Evolutionary conservation across 139 green algal species (phyloP).

Genomic region (Picochlorum sp.): DNA sequence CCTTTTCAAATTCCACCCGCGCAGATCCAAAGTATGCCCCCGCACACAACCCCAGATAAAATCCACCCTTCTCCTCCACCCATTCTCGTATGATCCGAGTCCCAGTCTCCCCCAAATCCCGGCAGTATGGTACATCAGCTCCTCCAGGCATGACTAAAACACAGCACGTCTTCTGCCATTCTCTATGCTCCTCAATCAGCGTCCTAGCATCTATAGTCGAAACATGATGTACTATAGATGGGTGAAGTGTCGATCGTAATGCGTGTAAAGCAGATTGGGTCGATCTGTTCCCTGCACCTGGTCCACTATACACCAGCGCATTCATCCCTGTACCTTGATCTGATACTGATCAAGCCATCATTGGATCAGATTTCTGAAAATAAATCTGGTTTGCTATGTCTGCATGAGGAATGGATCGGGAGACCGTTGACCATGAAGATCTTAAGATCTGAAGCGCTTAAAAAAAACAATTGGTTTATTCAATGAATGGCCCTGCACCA

Average conservation of each 20-base stretch:
- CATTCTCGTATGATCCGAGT: slow-evolving; percentile 52
- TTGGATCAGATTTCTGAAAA: no score
- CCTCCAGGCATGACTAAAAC: slow-evolving; percentile 63
- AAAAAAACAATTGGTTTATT: no score
- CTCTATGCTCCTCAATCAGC: not conserved
- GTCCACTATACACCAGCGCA: slow-evolving; percentile 38
- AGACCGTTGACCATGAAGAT: no score
- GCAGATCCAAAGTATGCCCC: slow-evolving; percentile 61
- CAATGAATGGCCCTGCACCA: no score
- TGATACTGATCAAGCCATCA: no score
- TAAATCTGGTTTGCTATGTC: no score
- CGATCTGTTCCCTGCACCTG: slow-evolving; percentile 42
- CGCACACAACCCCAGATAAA: slow-evolving; percentile 65
- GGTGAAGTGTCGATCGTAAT: slow-evolving; percentile 18
- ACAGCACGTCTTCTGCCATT: slow-evolving; percentile 28
- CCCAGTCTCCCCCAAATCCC: slow-evolving; percentile 51
- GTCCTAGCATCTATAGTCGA: no score
- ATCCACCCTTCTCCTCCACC: slow-evolving; percentile 34
- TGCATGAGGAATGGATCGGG: no score
- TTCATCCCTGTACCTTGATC: not conserved
- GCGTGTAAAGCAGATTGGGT: slow-evolving; percentile 21
- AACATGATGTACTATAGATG: slow-evolving; percentile 5
- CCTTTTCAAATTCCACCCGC: slow-evolving; percentile 53
- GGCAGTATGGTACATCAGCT: slow-evolving; percentile 68
- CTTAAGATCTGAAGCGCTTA: no score